Base-by-base conservation (phyloP, 2,329 filamentous ascomycete species). In the Cryphonectria carpinicola region DNA sequence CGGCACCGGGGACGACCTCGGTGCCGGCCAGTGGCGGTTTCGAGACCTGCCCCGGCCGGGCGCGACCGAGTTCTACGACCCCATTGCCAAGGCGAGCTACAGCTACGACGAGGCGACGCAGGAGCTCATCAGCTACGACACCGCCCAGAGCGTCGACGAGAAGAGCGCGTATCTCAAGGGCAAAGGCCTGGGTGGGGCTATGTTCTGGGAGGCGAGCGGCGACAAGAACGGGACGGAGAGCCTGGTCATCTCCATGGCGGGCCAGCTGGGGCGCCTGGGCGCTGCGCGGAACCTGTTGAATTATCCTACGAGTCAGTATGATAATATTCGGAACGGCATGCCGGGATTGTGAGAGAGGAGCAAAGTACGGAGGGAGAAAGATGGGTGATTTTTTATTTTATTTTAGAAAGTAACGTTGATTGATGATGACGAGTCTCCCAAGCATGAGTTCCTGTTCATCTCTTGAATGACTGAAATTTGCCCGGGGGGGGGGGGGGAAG, bases 141-240 rank as follows among this genome's bases (percentile, higher is more conserved):
- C 86, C 4, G 83, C 88, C 0, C 78, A 81, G 43, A 88, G 90
- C 73, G 88, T 87, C 0, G 78, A 78, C 39, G 77, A 82, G 73
- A 97, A 96, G 82, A 87, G 87, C 0, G 78, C 82, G 11, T 96
- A 91, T 76, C 84, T 96, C 74, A 81, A 83, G 74, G 76, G 82
- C 32, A 83, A 84, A 67, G 83, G 86, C 0, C 85, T 97, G 1
- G 93, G 92, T 1, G 93, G 93, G 17, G 90, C 88, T 0, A 93
- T 96, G 84, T 97, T 92, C 87, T 97, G 93, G 93, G 93, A 97
- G 80, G 90, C 89, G 13, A 92, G 88, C 74, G 90, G 89, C 17
- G 93, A 97, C 76, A 82, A 79, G 73, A 75, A 73, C 0, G 86
- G 83, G 43, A 77, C 76, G 1, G 73, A 75, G 28, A 94, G 91